Percentiles rank a stretch among this genome's conserved stretches.
Conservation (phyloP, 225 moss, liverwort and hornwort genomes). For the Antitrichia curtipendula region DNA sequence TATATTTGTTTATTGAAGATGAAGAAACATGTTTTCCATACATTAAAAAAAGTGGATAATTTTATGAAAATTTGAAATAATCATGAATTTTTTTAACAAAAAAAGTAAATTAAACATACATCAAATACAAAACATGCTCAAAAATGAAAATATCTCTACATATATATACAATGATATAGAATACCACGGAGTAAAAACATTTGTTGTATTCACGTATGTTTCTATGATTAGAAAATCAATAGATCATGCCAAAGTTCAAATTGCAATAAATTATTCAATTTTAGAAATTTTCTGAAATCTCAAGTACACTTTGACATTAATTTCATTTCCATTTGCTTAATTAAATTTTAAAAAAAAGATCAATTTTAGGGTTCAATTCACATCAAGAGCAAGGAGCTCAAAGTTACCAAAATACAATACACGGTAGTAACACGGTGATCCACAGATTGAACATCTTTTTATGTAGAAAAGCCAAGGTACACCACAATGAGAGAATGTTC, state of each 20-base stretch:
- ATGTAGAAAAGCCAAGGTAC: neutral
- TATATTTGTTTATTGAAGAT: neutral
- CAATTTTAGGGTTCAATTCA: neutral
- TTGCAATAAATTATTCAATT: neutral
- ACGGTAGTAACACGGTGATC: too few species aligned
- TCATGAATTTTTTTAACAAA: neutral
- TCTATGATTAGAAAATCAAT: neutral
- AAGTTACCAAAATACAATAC: neutral
- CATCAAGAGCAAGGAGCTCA: neutral
- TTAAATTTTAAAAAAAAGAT: too few species aligned
- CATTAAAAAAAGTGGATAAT: neutral
- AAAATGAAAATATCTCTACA: neutral
- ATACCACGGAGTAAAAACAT: rapidly evolving
- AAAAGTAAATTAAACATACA: neutral
- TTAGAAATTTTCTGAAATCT: neutral
- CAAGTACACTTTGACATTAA: too few species aligned
- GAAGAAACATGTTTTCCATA: neutral
- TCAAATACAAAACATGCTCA: neutral
- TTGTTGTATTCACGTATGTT: neutral
- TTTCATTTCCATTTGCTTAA: too few species aligned
- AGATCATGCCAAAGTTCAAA: neutral
- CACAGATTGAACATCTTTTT: neutral
- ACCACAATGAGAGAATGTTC: too few species aligned
- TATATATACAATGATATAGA: rapidly evolving
- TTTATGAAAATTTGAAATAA: neutral